Base-by-base conservation (phyloP, 2,329 filamentous ascomycete species). In the Catunica adiposa region DNA sequence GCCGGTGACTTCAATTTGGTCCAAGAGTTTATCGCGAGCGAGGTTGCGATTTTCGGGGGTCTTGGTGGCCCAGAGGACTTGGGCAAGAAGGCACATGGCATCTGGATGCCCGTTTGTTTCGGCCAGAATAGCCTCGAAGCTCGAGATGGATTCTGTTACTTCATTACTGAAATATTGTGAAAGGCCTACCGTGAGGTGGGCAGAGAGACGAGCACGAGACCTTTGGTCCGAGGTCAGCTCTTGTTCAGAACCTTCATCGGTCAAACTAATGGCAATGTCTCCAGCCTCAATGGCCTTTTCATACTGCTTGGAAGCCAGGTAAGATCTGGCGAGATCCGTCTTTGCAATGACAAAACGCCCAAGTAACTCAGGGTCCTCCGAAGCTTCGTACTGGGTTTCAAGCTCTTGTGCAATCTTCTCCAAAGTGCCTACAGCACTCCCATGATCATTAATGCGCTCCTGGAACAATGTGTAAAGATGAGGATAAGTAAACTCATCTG, bases 21-120 rank as follows among this genome's bases (percentile, higher is more conserved):
- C 82, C 63, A 95, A 90, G 0, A 98, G 75, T 60, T 86, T 79
- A 54, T 85, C 81, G 2, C 88, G 78, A 15, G 90, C 89, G 59
- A 85, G 80, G 52, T 83, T 79, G 50, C 83, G 80, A 56, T 89
- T 85, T 0, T 82, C 75, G 5, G 83, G 79, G 0, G 82, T 80
- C 7, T 86, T 89, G 61, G 87, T 88, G 0, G 89, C 89, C 90
- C 92, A 98, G 0, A 97, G 75, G 0, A 97, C 86, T 67, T 97
- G 88, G 0, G 89, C 86, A 11, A 97, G 74, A 11, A 96, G 74
- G 63, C 89, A 96, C 0, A 89, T 82, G 1, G 90, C 84, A 64
- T 96, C 89, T 0, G 89, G 84, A 59, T 88, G 82, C 38, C 78
- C 78, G 29, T 78, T 71, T 1, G 85, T 88, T 65, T 94, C 89